Conservation (phyloP, 345 rosid species). For the Camelina hispida region DNA sequence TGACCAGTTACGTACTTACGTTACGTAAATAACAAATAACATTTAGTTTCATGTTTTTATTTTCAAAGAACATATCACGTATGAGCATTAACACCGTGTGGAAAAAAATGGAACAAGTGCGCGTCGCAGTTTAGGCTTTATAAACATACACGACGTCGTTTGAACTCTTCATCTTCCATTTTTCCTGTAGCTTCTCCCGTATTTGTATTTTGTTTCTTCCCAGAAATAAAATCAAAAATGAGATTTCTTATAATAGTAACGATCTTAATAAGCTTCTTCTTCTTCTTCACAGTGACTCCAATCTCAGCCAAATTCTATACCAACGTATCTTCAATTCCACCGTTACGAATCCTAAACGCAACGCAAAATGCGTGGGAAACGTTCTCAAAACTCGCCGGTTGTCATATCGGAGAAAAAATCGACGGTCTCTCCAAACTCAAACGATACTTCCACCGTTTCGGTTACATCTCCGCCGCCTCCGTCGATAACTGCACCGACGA, state of each 20-base stretch:
- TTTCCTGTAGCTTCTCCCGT: neutral
- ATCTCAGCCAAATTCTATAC: conserved; percentile 43
- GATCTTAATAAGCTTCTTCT: neutral
- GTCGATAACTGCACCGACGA: conserved; percentile 55
- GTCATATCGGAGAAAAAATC: conserved; percentile 60
- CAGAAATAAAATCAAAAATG: neutral
- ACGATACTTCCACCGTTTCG: conserved; percentile 73
- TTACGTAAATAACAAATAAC: too few relatives aligned
- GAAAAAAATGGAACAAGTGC: too few relatives aligned
- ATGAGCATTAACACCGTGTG: too few relatives aligned
- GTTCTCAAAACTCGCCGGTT: conserved; percentile 65
- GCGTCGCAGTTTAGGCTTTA: neutral
- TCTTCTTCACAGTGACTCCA: conserved; percentile 21
- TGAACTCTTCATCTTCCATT: neutral
- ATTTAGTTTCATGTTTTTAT: too few relatives aligned
- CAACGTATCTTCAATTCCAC: conserved; percentile 37
- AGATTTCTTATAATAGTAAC: conserved; percentile 1
- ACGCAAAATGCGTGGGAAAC: conserved; percentile 59
- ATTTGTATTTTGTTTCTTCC: too few relatives aligned
- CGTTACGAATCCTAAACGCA: conserved; percentile 37
- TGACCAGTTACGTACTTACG: too few relatives aligned
- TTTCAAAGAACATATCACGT: too few relatives aligned
- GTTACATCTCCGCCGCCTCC: conserved; percentile 58
- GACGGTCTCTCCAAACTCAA: conserved; percentile 73
- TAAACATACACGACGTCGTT: conserved; percentile 29